Evolutionary conservation across 371 early-diverging fungal genomes (phyloP), one percentile per base, ranked within the genome.

Genomic region (Haplosporangium sp.): DNA sequence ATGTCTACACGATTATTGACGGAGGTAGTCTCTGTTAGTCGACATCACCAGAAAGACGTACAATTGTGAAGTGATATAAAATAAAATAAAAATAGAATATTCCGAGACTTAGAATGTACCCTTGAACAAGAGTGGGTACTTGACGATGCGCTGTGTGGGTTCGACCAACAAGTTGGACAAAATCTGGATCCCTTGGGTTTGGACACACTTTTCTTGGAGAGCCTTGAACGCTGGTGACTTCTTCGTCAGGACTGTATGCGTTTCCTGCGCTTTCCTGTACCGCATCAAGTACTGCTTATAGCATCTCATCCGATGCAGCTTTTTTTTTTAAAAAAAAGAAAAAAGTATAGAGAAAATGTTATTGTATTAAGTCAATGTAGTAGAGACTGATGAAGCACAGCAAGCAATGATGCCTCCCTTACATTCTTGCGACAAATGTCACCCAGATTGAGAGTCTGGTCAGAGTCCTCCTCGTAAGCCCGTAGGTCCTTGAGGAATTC

Each of bases 41-140:
- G 10, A 48, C 1, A 48, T 45, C 45, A 45, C 45, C 14, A 14
- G 20, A 20, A 20, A 48, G 5, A 16, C 11, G 20, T 16, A 7
- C 2, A 38, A 20, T 10, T 45, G 45, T 16, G 0, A 45, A 43
- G 43, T 48, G 47, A 14, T 51, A 45, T 5, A 18, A 46, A 0
- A 36, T 6, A 40, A 11, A 36, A 7, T 6, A 16, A 5, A 45
- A 1, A 12, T 16, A 37, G 21, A 7, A 46, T 0, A 7, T 14
- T 13, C 37, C n/a, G n/a, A n/a, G n/a, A n/a, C n/a, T n/a, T n/a
- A n/a, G n/a, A n/a, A n/a, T n/a, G 16, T 53, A 75, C 76, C 69
- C 67, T 76, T 76, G 67, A 76, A 76, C 38, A 76, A 43, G 21
- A 76, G 50, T 36, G 77, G 77, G 20, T 76, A 76, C 23, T 66